A percentile compares a stretch with the other conserved stretches of the same genome.
These are phyloP conservation scores for Curvularia spicifera DNA, from an alignment of 2,329 filamentous ascomycete genomes.

Conservation along the genomic window DNA sequence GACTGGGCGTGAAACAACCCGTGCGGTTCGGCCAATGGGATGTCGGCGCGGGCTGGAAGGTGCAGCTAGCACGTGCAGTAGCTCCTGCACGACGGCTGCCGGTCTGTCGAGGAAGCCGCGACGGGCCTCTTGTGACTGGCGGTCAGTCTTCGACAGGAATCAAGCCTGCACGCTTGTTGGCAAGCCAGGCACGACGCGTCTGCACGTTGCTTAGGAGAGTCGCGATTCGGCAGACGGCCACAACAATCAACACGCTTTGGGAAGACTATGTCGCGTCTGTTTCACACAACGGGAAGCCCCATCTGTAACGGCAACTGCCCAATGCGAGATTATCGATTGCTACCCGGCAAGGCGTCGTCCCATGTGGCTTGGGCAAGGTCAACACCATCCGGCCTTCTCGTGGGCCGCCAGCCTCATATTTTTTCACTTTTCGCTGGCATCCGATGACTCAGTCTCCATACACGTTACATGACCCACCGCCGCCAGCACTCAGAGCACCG, in stretches of 20 bases:
- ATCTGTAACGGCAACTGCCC: constrained; percentile 20
- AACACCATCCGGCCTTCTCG: constrained; percentile 32
- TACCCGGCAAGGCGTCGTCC: constrained; percentile 20
- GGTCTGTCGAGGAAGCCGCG: constrained; percentile 30
- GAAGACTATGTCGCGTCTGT: constrained; percentile 28
- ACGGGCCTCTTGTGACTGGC: constrained; percentile 40
- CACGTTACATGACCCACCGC: not conserved
- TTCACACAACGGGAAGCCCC: constrained; percentile 14
- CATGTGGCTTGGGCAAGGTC: constrained; percentile 21
- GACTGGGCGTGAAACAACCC: constrained; percentile 45
- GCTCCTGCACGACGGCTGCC: constrained; percentile 23
- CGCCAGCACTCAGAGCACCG: not conserved
- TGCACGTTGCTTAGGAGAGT: constrained; percentile 28
- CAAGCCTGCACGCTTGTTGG: constrained; percentile 1
- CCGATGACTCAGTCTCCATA: not conserved
- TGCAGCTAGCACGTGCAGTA: constrained; percentile 42
- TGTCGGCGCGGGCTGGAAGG: constrained; percentile 16
- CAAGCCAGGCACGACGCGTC: constrained; percentile 21
- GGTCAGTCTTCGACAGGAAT: constrained; percentile 26
- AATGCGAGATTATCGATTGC: constrained; percentile 31
- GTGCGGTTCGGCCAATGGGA: constrained; percentile 31
- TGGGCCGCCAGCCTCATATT: constrained; percentile 10
- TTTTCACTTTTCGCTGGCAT: not conserved
- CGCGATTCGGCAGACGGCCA: constrained; percentile 40
- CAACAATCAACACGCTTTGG: constrained; percentile 32